Evolutionary conservation across 805 yeast species (phyloP), one percentile per base, ranked within the genome.

Genomic region (Barnettozyma siamensis): DNA sequence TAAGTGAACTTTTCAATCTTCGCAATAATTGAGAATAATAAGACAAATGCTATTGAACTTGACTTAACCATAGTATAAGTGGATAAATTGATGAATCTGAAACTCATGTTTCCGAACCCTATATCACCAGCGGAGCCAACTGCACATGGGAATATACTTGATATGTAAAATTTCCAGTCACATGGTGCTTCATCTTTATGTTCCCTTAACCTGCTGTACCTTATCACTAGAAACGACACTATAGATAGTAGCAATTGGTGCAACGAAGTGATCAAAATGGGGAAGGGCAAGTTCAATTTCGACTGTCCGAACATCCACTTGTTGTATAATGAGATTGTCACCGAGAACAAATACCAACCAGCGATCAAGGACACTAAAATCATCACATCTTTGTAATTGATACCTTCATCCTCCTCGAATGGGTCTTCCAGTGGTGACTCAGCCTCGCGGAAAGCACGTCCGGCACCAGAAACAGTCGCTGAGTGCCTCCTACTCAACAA

Each of bases 61-160:
- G 97, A 84, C 59, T 93, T 93, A 44, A 93, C 78, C 88, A 91
- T 88, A 8, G 98, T 91, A 62, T 89, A 93, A 35, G 89, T 75
- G 15, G 89, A 78, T 48, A 93, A 69, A 1, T 96, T 76, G 35
- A 93, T 83, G 56, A 76, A 80, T 48, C 82, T 70, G 53, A 89
- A 76, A 21, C 96, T 83, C 27, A 83, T 78, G 61, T 93, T 93
- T 24, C 95, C 91, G 48, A 88, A 70, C 2, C 99, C 98, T 49
- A 93, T 88, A 62, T 93, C 99, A 15, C 95, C 91, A 2, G 95
- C 88, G 2, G 89, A 77, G 0, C 96, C 93, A 12, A 86, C 33
- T 0, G 96, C 83, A 57, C 97, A 88, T 0, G 97, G 96, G 2
- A 86, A 56, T 31, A 88, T 78, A 39, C 73, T 80, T 19, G 64